Evolutionary conservation across 441 rosid species (phyloP).

Genomic region (Mallotus japonicus): DNA sequence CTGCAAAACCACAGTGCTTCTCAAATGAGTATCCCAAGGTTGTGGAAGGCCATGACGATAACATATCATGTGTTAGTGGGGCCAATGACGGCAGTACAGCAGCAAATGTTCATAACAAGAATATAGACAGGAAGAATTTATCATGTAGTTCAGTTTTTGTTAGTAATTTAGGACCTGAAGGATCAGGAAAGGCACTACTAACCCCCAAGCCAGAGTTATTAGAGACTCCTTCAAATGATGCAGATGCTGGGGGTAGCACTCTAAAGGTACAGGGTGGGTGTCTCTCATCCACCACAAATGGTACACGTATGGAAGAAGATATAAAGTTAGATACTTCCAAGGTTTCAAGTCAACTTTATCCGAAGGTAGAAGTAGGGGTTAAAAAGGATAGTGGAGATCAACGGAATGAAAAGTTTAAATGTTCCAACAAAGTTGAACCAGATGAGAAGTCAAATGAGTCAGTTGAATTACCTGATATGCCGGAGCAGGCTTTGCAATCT

Average conservation of each 20-base stretch:
- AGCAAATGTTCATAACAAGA: constrained; percentile 32
- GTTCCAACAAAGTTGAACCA: constrained; percentile 39
- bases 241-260: constrained; percentile 30
- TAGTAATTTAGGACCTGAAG: constrained; percentile 46
- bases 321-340: constrained; percentile 27
- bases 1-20: constrained; percentile 32
- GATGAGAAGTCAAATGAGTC: constrained; percentile 38
- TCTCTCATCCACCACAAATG: constrained; percentile 16
- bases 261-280: constrained; percentile 32
- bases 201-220: constrained; percentile 34
- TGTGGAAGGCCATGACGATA: constrained; percentile 63
- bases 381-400: constrained; percentile 34
- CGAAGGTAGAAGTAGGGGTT: constrained; percentile 37
- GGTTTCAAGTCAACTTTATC: constrained; percentile 27
- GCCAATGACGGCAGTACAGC: constrained; percentile 33
- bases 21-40: constrained; percentile 41
- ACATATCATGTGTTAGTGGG: constrained; percentile 45
- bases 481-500: constrained; percentile 40
- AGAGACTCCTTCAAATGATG: constrained; percentile 37
- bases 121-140: constrained; percentile 41
- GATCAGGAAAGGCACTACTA: constrained; percentile 33
- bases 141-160: constrained; percentile 42
- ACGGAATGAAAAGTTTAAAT: constrained; percentile 34
- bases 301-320: constrained; percentile 24
- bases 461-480: constrained; percentile 37